A percentile compares a stretch with the other conserved stretches of the same genome.
Evolutionary conservation across 2,329 filamentous ascomycete genomes (phyloP).

Genomic region (Colletotrichum australisinense): DNA sequence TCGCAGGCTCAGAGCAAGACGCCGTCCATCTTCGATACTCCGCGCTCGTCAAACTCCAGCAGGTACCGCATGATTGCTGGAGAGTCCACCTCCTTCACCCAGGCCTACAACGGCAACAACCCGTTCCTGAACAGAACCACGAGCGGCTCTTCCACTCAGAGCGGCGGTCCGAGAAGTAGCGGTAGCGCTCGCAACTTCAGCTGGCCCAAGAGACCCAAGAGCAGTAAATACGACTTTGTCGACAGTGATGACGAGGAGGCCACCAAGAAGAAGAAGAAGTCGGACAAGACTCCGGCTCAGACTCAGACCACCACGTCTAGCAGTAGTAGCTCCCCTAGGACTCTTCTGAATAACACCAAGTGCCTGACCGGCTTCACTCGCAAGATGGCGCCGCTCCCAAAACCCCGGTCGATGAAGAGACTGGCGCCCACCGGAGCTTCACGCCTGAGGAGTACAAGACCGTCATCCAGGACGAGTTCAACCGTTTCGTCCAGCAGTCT

Average conservation of each 20-base stretch:
- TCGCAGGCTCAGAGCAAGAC: background rate
- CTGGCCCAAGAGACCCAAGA: slow-evolving; percentile 7
- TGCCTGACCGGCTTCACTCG: background rate
- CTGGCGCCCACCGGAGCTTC: slow-evolving; percentile 7
- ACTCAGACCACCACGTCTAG: background rate
- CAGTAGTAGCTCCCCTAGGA: background rate
- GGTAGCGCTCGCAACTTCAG: slow-evolving; percentile 24
- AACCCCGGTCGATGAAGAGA: background rate
- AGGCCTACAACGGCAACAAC: background rate
- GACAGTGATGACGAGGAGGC: background rate
- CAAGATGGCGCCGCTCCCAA: background rate
- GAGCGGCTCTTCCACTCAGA: background rate
- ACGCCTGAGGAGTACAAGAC: slow-evolving; percentile 14
- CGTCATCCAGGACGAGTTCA: slow-evolving; percentile 22
- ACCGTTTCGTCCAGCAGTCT: slow-evolving; percentile 7
- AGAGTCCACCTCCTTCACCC: background rate
- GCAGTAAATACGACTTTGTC: background rate
- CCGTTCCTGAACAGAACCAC: background rate
- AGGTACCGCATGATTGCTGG: slow-evolving; percentile 4
- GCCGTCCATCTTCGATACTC: background rate
- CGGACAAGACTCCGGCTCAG: background rate
- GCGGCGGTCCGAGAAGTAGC: background rate
- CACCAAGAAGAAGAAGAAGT: background rate
- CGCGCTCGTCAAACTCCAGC: background rate
- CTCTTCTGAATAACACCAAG: background rate